Percentiles rank a stretch among this genome's conserved stretches.
phyloP scores from a whole-genome alignment of 2,329 filamentous ascomycete genomes.

The Neopestalotiopsis sp. region DNA sequence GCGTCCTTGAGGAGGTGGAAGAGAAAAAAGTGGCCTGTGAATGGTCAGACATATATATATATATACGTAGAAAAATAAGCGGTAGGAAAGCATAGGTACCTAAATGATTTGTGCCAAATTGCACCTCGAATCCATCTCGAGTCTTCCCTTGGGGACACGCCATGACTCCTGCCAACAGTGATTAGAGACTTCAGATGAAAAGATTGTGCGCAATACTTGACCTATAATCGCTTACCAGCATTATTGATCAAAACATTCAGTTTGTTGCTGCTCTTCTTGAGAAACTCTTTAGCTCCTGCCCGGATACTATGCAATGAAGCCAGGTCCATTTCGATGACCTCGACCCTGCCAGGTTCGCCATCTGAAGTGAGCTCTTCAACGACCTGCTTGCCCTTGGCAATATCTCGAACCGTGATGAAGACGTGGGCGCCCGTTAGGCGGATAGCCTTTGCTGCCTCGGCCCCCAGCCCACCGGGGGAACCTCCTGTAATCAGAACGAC shows the following conservation, averaged over 20 bases:
- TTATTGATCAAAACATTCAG: conserved; percentile 27
- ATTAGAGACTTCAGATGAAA: neutral
- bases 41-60: neutral
- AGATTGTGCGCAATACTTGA: neutral
- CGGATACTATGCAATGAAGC: conserved; percentile 21
- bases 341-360: conserved; percentile 22
- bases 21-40: conserved; percentile 22
- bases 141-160: conserved; percentile 18
- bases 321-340: conserved; percentile 25
- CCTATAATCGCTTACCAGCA: conserved; percentile 18
- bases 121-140: conserved; percentile 25
- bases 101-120: conserved; percentile 24
- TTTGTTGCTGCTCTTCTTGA: conserved; percentile 18
- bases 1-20: conserved; percentile 23
- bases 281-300: conserved; percentile 21
- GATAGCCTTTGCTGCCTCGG: conserved; percentile 22
- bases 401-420: conserved; percentile 24
- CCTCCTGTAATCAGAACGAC: conserved; percentile 24
- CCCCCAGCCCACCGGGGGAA: conserved; percentile 22
- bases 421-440: conserved; percentile 22
- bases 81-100: conserved; percentile 6
- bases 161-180: neutral
- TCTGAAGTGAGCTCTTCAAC: conserved; percentile 21
- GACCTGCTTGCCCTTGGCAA: conserved; percentile 22
- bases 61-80: neutral